phyloP scores from a whole-genome alignment of 176 grass and related monocot species.

The Zea luxurians region DNA sequence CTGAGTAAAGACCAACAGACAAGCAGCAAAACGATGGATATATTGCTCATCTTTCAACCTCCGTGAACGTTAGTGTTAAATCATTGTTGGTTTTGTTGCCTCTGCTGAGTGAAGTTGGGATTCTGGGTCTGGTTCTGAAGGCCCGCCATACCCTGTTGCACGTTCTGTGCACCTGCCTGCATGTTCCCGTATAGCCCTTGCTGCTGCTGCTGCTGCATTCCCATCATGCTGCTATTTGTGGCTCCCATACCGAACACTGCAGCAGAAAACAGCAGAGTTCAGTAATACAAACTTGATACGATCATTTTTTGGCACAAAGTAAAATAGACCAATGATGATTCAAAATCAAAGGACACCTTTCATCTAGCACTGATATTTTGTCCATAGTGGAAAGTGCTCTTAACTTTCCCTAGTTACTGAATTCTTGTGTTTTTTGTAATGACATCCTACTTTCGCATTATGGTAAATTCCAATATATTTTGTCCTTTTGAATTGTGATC shows the following conservation, averaged over 20 bases:
- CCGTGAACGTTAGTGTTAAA: not conserved
- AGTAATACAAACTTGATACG: not conserved
- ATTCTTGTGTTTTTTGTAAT: not conserved
- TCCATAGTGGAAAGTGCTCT: not conserved
- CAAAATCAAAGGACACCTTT: constrained; percentile 14
- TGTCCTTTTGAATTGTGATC: constrained; percentile 14
- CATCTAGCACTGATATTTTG: not conserved
- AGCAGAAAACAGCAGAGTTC: constrained; percentile 7
- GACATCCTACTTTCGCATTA: not conserved
- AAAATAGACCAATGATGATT: not conserved
- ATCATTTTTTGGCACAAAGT: not conserved
- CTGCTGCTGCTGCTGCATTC: constrained; percentile 76
- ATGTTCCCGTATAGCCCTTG: constrained; percentile 79
- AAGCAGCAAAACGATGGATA: not conserved
- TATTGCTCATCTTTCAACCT: not conserved
- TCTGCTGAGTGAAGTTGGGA: constrained; percentile 81
- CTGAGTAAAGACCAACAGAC: not conserved
- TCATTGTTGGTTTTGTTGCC: constrained; percentile 84
- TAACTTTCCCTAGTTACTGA: not conserved
- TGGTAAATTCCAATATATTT: constrained; percentile 1
- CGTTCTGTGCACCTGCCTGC: constrained; percentile 59
- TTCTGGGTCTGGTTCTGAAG: constrained; percentile 73
- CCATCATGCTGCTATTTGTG: constrained; percentile 68
- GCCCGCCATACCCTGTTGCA: constrained; percentile 87
- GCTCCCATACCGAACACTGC: constrained; percentile 79